A percentile compares a stretch with the other conserved stretches of the same genome.
These are phyloP conservation scores for Dictyostelium citrinum DNA, from an alignment of 78 protist species.

Conservation along the genomic window DNA sequence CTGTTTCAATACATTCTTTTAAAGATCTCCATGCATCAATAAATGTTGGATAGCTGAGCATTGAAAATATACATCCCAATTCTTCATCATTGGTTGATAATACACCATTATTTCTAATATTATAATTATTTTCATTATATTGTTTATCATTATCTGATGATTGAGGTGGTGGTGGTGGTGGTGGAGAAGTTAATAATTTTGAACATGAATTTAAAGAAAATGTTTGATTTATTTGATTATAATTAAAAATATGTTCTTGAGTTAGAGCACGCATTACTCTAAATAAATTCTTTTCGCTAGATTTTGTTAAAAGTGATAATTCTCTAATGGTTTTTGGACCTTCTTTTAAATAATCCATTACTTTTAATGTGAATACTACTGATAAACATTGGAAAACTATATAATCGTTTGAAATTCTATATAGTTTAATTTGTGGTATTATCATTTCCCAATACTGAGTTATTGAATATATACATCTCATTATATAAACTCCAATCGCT, in stretches of 20 bases:
- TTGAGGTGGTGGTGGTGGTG: neutral
- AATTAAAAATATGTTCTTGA: slow-evolving; percentile 16
- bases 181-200: neutral
- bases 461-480: slow-evolving; percentile 35
- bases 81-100: neutral
- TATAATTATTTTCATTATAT: neutral
- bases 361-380: slow-evolving; percentile 38
- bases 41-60: slow-evolving; percentile 44
- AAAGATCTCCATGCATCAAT: slow-evolving; percentile 40
- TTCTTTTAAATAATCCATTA: slow-evolving; percentile 14
- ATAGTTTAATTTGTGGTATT: slow-evolving; percentile 24
- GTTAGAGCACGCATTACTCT: slow-evolving; percentile 13
- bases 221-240: neutral
- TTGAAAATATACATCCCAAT: slow-evolving; percentile 9
- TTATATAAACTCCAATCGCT: slow-evolving; percentile 15
- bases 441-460: slow-evolving; percentile 63
- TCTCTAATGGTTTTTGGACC: neutral
- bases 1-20: slow-evolving; percentile 18
- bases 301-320: neutral
- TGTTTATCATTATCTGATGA: neutral
- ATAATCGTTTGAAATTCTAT: slow-evolving; percentile 42
- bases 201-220: neutral
- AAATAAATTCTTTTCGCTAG: neutral
- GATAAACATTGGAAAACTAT: slow-evolving; percentile 52
- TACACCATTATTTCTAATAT: neutral